Conservation (phyloP, 768 basidiomycete genomes). For the Lyophyllum shimeji region DNA sequence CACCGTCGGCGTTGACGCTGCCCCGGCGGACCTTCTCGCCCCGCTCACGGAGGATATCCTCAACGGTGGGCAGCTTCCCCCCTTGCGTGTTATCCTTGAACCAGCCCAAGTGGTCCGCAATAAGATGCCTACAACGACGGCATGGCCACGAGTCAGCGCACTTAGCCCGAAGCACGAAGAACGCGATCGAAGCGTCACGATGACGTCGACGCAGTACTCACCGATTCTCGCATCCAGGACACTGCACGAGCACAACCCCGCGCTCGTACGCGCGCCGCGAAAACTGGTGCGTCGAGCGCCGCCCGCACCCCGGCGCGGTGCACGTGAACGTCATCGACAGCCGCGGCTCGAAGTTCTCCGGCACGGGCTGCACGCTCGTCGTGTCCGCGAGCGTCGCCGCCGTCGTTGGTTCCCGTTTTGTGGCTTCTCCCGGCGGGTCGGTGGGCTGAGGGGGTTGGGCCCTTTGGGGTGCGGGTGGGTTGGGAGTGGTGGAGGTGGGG, state of each 20-base stretch:
- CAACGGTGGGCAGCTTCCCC: slow-evolving; percentile 75
- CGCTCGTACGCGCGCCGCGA: slow-evolving; percentile 79
- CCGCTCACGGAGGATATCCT: slow-evolving; percentile 74
- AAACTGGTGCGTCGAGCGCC: slow-evolving; percentile 87
- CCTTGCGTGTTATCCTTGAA: slow-evolving; percentile 80
- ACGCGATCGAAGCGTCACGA: neutral
- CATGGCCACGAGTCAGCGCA: neutral
- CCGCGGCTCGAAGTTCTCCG: slow-evolving; percentile 52
- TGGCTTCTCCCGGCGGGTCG: neutral
- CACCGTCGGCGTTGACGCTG: slow-evolving; percentile 45
- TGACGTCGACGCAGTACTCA: too few species aligned
- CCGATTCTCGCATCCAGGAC: slow-evolving; percentile 89
- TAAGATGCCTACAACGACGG: slow-evolving; percentile 59
- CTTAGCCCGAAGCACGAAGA: neutral
- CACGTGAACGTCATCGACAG: slow-evolving; percentile 86
- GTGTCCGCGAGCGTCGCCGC: slow-evolving; percentile 1
- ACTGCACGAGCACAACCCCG: slow-evolving; percentile 90
- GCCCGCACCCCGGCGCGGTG: slow-evolving; percentile 67
- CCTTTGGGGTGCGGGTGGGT: neutral
- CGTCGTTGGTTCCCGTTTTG: neutral
- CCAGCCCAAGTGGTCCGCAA: slow-evolving; percentile 91
- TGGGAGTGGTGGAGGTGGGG: neutral
- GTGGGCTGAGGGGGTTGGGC: neutral
- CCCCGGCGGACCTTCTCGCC: slow-evolving; percentile 74
- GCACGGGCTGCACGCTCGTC: slow-evolving; percentile 29